Percentiles rank a stretch among this genome's conserved stretches.
phyloP scores from a whole-genome alignment of 2,329 filamentous ascomycete genomes.

The Colletotrichum chrysophilum region DNA sequence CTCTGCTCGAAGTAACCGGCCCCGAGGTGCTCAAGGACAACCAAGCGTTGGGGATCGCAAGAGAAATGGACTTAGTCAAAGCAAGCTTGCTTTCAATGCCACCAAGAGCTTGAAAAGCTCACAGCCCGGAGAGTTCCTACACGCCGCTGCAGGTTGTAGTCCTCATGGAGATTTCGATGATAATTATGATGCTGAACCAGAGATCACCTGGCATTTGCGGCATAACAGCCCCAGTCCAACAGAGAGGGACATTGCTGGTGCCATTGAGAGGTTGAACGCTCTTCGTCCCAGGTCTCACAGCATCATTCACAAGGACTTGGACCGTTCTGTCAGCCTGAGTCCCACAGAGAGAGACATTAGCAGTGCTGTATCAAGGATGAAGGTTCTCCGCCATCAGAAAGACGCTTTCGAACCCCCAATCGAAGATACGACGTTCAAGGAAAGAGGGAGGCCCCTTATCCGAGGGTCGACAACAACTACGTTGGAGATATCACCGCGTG shows the following conservation, averaged over 20 bases:
- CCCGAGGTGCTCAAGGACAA: background rate
- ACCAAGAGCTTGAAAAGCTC: background rate
- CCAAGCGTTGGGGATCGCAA: background rate
- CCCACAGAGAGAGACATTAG: background rate
- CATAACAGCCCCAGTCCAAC: background rate
- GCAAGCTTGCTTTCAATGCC: background rate
- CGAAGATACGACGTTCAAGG: background rate
- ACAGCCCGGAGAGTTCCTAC: background rate
- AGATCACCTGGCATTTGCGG: background rate
- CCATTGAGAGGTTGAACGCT: slow-evolving; percentile 1
- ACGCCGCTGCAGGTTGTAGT: background rate
- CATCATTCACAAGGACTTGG: background rate
- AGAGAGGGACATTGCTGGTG: background rate
- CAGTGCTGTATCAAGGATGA: background rate
- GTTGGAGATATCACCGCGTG: background rate
- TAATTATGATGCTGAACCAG: background rate
- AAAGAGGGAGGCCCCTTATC: background rate
- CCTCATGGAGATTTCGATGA: background rate
- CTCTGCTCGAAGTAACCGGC: background rate
- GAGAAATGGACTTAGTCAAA: background rate
- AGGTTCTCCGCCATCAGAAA: background rate
- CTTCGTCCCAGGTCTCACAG: background rate
- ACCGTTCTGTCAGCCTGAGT: background rate
- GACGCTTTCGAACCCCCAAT: background rate
- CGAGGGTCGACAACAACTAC: background rate